Percentiles rank a stretch among this genome's conserved stretches.
Conservation (phyloP, 768 basidiomycete species). For the Phanerodontia chrysosporium region DNA sequence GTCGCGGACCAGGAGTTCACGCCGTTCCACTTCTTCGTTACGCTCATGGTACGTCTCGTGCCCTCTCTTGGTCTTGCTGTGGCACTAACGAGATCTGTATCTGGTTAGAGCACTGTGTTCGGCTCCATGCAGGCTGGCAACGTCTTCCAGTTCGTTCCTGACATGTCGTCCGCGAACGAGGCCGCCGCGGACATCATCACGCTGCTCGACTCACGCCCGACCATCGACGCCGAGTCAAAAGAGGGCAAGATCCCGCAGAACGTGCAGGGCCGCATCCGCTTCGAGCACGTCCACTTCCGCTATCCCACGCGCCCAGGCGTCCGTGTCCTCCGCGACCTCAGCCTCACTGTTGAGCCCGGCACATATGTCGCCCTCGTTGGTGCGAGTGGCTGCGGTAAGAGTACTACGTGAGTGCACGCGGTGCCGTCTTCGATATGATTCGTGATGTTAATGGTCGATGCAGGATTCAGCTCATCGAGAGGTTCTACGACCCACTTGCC, state of each 20-base stretch:
- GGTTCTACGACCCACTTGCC: conserved; percentile 81
- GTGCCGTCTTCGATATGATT: neutral
- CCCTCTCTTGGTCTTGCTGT: neutral
- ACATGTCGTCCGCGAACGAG: conserved; percentile 78
- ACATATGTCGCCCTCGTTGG: conserved; percentile 82
- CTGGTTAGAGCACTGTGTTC: conserved; percentile 60
- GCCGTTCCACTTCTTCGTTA: conserved; percentile 73
- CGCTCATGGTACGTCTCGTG: conserved; percentile 33
- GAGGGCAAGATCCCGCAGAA: conserved; percentile 54
- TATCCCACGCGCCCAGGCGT: conserved; percentile 86
- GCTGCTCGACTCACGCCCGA: conserved; percentile 67
- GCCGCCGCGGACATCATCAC: conserved; percentile 73
- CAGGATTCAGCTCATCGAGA: conserved; percentile 73
- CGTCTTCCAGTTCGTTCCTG: conserved; percentile 81
- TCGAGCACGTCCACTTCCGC: conserved; percentile 83
- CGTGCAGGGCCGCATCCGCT: conserved; percentile 59
- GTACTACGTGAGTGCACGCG: conserved; percentile 42
- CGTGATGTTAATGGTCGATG: neutral
- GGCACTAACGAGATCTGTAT: neutral
- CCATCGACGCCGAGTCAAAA: conserved; percentile 76
- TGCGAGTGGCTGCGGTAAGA: conserved; percentile 78
- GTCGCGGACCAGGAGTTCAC: conserved; percentile 51
- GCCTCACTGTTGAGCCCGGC: conserved; percentile 66
- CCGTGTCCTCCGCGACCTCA: conserved; percentile 80
- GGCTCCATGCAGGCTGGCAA: conserved; percentile 86